Base-by-base conservation (phyloP, 192 early-diverging fungal species). In the Gigaspora rosea region DNA sequence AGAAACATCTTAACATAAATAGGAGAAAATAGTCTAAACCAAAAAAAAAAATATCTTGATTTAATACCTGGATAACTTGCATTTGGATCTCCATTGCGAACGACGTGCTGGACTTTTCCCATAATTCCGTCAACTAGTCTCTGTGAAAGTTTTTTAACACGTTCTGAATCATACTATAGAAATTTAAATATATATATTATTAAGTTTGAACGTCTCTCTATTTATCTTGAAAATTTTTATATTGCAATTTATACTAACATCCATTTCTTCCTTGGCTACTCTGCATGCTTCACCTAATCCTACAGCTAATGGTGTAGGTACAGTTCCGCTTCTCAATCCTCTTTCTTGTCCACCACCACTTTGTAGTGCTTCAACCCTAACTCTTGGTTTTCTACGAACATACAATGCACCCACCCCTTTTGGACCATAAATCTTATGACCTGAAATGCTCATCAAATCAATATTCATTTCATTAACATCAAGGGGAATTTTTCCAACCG, bases 341-440 rank as follows among this genome's bases (percentile, higher is more conserved):
- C 97, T 89, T 84, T 97, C 97, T 82, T 98, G 97, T 9, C 97
- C 97, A 80, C 97, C 97, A 52, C 97, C 97, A 32, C 90, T 92
- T 78, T 94, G 88, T 63, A 97, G 86, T 15, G 97, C 92, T 77
- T 96, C 94, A 46, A 98, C 82, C 68, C 97, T 89, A 36, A 98
- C 97, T 68, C 97, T 89, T 32, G 97, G 97, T 62, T 96, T 86
- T 58, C 97, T 88, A 56, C 97, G 92, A 36, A 97, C 95, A 76
- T 96, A 98, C 10, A 97, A 80, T 1, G 95, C 95, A 36, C 97
- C 97, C 56, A 98, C 89, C 20, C 97, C 97, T 82, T 97, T 97
- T 67, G 97, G 97, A n/a, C 96, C 97, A 77, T 98, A 98, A 54
- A 98, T 80, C 85, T 98, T 98, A 86, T 98, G 97, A 11, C 97